Percentiles rank a stretch among this genome's conserved stretches.
Conservation (phyloP, 164 flowering plant genomes). For the Liquidambar formosana region DNA sequence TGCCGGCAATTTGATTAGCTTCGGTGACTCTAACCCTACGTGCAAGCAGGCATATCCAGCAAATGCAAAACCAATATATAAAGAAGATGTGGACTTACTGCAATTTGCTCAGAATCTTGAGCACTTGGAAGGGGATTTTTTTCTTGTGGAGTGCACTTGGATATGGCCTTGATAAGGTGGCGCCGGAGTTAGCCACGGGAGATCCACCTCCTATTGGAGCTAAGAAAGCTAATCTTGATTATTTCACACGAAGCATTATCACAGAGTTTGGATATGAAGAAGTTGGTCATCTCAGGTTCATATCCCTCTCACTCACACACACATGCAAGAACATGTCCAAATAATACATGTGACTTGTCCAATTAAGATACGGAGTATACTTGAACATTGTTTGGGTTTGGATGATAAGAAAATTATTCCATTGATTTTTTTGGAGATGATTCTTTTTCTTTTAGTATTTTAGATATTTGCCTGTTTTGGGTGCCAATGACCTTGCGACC, state of each 20-base stretch:
- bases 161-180: conserved; percentile 40
- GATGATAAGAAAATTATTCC: no score
- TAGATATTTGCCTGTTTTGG: neutral
- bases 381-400: no score
- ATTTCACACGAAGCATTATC: conserved; percentile 25
- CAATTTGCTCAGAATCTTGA: conserved; percentile 51
- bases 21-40: neutral
- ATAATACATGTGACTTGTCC: no score
- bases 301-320: no score
- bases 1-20: neutral
- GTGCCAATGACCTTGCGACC: no score
- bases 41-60: conserved; percentile 17
- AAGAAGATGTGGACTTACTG: conserved; percentile 28
- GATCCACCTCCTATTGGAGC: conserved; percentile 55
- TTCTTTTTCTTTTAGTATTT: no score
- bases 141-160: conserved; percentile 50
- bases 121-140: conserved; percentile 42
- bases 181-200: conserved; percentile 33
- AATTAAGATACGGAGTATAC: no score
- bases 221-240: conserved; percentile 43
- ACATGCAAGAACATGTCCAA: no score
- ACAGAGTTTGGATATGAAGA: conserved; percentile 45
- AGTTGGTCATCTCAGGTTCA: conserved; percentile 59
- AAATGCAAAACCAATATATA: conserved; percentile 11
- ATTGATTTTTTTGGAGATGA: no score